Percentiles rank a stretch among this genome's conserved stretches.
Conservation (phyloP, 306 rosid genomes). For the Astragalus membranaceus region DNA sequence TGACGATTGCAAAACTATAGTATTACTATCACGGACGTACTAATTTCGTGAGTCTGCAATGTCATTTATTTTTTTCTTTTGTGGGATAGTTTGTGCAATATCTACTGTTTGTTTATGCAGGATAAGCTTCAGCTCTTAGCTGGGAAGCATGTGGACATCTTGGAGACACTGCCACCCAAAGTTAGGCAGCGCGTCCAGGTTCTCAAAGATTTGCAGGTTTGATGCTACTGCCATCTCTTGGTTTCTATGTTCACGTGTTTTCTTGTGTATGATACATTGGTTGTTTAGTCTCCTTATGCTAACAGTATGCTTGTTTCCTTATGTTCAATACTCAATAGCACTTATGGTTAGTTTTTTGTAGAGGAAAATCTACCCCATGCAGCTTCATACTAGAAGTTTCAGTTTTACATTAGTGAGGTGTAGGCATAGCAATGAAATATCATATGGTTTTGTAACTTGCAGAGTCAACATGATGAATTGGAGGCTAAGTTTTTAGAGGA, state of each 20-base stretch:
- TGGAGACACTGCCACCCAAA: conserved; percentile 29
- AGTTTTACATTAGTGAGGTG: background rate
- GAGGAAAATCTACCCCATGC: background rate
- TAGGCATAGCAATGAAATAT: background rate
- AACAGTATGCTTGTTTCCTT: background rate
- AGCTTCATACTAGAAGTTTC: background rate
- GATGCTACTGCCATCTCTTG: background rate
- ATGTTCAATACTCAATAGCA: background rate
- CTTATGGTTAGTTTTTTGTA: background rate
- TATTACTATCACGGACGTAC: background rate
- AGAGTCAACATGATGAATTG: conserved; percentile 33
- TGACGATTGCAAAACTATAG: background rate
- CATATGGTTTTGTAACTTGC: conserved; percentile 14
- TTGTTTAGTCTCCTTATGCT: background rate
- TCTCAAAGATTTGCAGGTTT: conserved; percentile 45
- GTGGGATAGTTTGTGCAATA: background rate
- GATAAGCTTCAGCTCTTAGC: conserved; percentile 33
- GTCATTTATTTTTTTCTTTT: background rate
- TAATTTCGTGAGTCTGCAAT: background rate
- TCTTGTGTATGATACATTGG: background rate
- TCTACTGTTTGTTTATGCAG: conserved; percentile 29
- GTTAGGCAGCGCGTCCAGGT: conserved; percentile 39
- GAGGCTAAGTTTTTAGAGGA: conserved; percentile 44
- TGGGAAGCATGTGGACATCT: conserved; percentile 28
- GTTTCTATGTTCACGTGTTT: background rate